These are phyloP conservation scores for Rubia balearica DNA, from an alignment of 305 asterid genomes.

Conservation along the genomic window DNA sequence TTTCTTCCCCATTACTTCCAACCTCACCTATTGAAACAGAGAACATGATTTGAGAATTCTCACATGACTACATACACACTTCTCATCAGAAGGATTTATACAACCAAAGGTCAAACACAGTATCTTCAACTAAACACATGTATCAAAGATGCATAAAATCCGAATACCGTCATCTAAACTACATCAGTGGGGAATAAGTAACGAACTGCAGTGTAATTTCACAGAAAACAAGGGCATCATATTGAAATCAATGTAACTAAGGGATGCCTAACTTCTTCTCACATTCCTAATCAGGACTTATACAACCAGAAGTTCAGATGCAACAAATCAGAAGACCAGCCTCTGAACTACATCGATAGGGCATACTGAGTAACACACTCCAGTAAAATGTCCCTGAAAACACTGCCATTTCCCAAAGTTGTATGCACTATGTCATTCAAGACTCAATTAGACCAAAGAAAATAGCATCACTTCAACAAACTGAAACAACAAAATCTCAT, in stretches of 20 bases:
- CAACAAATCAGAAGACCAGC: too few relatives aligned
- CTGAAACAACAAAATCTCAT: background rate
- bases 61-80: background rate
- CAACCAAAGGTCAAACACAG: background rate
- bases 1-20: conserved; percentile 94
- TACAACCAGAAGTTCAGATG: too few relatives aligned
- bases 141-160: background rate
- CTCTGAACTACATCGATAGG: too few relatives aligned
- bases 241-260: background rate
- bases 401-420: too few relatives aligned
- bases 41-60: background rate
- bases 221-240: background rate
- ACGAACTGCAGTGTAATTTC: background rate
- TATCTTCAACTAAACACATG: background rate
- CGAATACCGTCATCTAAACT: background rate
- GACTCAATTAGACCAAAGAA: background rate
- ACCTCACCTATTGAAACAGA: conserved; percentile 42
- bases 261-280: background rate
- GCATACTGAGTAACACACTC: too few relatives aligned
- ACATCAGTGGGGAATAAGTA: background rate
- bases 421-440: background rate
- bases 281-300: background rate
- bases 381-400: too few relatives aligned
- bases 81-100: background rate
- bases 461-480: background rate